Base-by-base conservation (phyloP, 495 filamentous ascomycete species). In the Evansstolkia leycettana region DNA sequence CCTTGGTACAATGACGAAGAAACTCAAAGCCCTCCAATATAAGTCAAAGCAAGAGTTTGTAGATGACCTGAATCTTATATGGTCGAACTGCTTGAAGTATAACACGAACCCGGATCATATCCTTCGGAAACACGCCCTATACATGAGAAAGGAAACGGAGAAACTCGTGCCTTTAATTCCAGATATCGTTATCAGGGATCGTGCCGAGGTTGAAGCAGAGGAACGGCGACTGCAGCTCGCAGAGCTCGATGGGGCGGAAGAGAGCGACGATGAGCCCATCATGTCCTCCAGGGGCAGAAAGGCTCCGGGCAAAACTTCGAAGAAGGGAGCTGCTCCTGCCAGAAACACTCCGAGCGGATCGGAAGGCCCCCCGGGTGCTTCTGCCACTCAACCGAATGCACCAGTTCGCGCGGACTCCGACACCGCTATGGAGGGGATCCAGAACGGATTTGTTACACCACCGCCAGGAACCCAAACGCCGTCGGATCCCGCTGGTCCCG, bases 241-340 rank as follows among this genome's bases (percentile, higher is more conserved):
- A 12, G 73, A 76, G 34, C 80, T 94, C 39, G 84, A 88, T 43
- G 86, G 84, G 37, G 84, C 67, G 1, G 83, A 78, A 33, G 88
- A 94, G 50, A 94, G 87, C 47, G 92, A 96, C 42, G 90, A 99
- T 52, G 92, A 96, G 56, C 90, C 92, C 15, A 94, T 96, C 54
- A 94, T 94, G 82, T 89, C 90, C 27, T 92, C 90, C 33, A 75
- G 92, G 39, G 92, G 90, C 34, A 78, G 92, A 18, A 94, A 86
- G 50, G 84, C 87, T 11, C 85, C 85, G 17, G 77, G 78, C 12
- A 81, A 77, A 45, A 85, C 82, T 37, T 24, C 79, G 2, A 78
- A 77, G 42, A 98, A 94, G 50, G 79, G 80, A 7, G 69, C 78
- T 13, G 81, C 76, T 17, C 67, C 76, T 15, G 72, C 76, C 30